phyloP scores from a whole-genome alignment of 73 alveolate species.

The Blepharisma japonicum region DNA sequence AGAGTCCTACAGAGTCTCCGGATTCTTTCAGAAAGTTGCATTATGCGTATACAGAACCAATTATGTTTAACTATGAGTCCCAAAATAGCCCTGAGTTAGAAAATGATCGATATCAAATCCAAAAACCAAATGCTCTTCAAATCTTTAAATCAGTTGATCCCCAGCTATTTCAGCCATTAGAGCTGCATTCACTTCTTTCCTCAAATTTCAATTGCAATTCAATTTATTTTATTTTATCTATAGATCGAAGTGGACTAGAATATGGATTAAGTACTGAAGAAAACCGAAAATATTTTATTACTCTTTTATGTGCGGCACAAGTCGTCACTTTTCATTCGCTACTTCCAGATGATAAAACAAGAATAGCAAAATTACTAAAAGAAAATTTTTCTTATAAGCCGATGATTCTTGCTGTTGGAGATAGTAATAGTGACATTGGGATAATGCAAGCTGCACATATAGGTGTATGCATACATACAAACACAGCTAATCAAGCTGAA shows the following conservation, averaged over 20 bases:
- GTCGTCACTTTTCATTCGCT: conserved; percentile 4
- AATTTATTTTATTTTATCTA: background rate
- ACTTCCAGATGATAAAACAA: conserved; percentile 18
- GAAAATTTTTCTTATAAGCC: background rate
- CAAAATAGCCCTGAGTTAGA: background rate
- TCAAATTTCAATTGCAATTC: background rate
- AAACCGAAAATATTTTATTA: background rate
- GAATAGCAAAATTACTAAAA: background rate
- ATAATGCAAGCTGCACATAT: conserved; percentile 4
- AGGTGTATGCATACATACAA: background rate
- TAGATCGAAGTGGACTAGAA: conserved; percentile 2
- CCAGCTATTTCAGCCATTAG: conserved; percentile 5
- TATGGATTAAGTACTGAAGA: conserved; percentile 3
- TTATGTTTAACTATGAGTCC: background rate
- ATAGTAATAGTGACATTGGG: conserved; percentile 24
- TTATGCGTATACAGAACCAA: background rate
- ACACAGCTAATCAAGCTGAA: background rate
- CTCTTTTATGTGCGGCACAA: background rate
- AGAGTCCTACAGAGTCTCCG: background rate
- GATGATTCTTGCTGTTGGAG: background rate
- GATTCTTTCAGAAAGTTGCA: background rate
- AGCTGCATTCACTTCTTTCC: background rate
- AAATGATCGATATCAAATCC: conserved; percentile 7
- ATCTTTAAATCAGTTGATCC: background rate
- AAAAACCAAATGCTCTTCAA: background rate